Evolutionary conservation across 2,329 filamentous ascomycete species (phyloP), one percentile per base, ranked within the genome.

Genomic region (Fusarium abutilonis): DNA sequence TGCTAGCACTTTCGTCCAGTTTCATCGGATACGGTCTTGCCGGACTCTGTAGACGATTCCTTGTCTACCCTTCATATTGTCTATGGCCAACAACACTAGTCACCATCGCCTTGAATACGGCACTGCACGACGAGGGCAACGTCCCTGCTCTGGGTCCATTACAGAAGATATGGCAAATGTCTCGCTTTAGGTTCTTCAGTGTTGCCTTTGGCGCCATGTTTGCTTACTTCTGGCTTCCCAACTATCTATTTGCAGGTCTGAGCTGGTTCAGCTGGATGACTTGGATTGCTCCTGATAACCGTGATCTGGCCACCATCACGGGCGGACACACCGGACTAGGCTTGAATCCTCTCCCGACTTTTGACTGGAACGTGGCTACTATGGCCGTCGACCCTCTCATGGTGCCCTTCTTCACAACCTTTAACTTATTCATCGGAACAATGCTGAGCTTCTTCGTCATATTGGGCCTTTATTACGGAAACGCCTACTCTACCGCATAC

Each of bases 21-120:
- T 82, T 83, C 43, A 80, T 86, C 29, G 83, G 83, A 15, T 85
- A 84, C 51, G 83, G 83, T 1, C 73, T 85, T 35, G 82, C 83
- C 9, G 83, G 83, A 13, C 43, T 83, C 1, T 75, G 73, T 9
- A 77, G 82, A 5, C 74, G 79, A 1, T 85, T 84, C 65, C 73
- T 85, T 4, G 81, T 85, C 6, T 83, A 82, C 46, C 82, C 82
- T 0, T 74, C 81, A 1, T 80, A 78, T 66, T 82, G 79, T 46
- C 75, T 86, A 3, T 86, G 84, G 84, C 84, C 84, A 0, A 74
- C 79, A 2, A 79, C 79, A 0, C 74, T 86, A 3, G 78, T 80
- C 2, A 83, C 78, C 4, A 81, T 83, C 35, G 80, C 81, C 5
- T 74, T 85, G 6, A 83, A 81, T 68, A 72, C 75, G 4, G 78